Evolutionary conservation across 805 yeast genomes (phyloP).

Genomic region (Ogataea nitratoaversa): DNA sequence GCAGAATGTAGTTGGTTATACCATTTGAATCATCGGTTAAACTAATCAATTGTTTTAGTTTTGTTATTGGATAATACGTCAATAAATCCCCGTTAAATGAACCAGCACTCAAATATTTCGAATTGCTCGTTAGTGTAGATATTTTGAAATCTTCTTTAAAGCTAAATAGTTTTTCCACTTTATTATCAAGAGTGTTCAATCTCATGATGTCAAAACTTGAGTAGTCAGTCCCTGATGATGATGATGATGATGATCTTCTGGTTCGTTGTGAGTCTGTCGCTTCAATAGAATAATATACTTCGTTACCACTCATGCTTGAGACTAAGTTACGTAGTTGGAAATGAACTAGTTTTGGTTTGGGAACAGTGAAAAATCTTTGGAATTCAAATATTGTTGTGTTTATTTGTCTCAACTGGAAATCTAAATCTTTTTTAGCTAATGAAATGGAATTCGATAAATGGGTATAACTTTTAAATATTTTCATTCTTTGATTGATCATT

Average conservation of each 20-base stretch:
- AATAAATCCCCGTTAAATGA: slow-evolving; percentile 51
- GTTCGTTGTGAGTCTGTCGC: too few relatives aligned
- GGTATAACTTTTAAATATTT: slow-evolving; percentile 22
- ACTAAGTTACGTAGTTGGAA: slow-evolving; percentile 54
- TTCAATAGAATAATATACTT: slow-evolving; percentile 22
- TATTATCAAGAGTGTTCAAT: slow-evolving; percentile 18
- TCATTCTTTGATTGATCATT: slow-evolving; percentile 19
- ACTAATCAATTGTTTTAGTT: slow-evolving; percentile 31
- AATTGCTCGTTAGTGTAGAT: slow-evolving; percentile 44
- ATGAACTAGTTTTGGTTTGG: slow-evolving; percentile 49
- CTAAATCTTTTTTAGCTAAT: slow-evolving; percentile 16
- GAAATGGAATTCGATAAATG: slow-evolving; percentile 21
- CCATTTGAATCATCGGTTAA: slow-evolving; percentile 44
- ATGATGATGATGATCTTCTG: too few relatives aligned
- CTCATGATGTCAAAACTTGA: slow-evolving; percentile 25
- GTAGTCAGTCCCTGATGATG: slow-evolving; percentile 6
- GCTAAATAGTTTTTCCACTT: slow-evolving; percentile 13
- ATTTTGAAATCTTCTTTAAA: slow-evolving; percentile 30
- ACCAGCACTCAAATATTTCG: slow-evolving; percentile 43
- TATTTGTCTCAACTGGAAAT: slow-evolving; percentile 20
- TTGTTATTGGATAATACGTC: slow-evolving; percentile 32
- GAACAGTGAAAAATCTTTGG: slow-evolving; percentile 36
- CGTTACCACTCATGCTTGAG: slow-evolving; percentile 32
- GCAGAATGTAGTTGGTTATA: slow-evolving; percentile 46
- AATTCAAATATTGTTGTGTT: slow-evolving; percentile 34